Base-by-base conservation (phyloP, 129 eudicot genomes). In the Solidago caesia region DNA sequence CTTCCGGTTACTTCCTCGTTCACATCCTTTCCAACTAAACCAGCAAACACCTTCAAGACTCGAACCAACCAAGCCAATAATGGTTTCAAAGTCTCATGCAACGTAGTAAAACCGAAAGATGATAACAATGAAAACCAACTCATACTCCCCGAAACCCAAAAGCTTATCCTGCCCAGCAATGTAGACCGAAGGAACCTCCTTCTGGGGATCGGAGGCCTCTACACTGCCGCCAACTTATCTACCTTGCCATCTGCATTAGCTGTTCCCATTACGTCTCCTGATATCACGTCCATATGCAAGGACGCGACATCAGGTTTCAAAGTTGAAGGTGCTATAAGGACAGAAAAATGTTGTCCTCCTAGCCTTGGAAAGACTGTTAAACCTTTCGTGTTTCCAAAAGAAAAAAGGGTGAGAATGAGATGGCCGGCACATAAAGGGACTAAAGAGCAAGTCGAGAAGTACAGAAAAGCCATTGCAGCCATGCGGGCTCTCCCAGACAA, bases 401-500 rank as follows among this genome's bases (percentile, higher is more conserved):
- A 73, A 8, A 60, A 2, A 2, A 60, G 6, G 0, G 59, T 62
- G 12, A 46, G 77, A 11, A 62, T 45, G 57, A n/a, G 77, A 46
- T 73, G 77, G 77, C 77, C 77, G 1, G 77, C 77, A 0, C 68
- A 73, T 46, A 14, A 42, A 13, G 81, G 73, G 3, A 52, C 70
- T 0, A 10, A 21, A 0, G 72, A 75, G 2, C 79, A 87, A 13
- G 1, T 75, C 6, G 75, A 39, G 0, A 82, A 82, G 26, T 87
- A 71, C 44, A 21, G 47, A 7, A 63, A 29, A 11, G 91, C 91
- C 4, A 60, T 84, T 14, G 12, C 52, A 4, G 73, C 72, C 2
- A 87, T 87, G 88, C 60, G 78, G 16, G 84, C 80, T 0, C 82
- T 87, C 1, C 88, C 88, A 0, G 68, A 62, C 33, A 45, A 62